Evolutionary conservation across 2,329 filamentous ascomycete species (phyloP).

Genomic region (Microdochium paspali): DNA sequence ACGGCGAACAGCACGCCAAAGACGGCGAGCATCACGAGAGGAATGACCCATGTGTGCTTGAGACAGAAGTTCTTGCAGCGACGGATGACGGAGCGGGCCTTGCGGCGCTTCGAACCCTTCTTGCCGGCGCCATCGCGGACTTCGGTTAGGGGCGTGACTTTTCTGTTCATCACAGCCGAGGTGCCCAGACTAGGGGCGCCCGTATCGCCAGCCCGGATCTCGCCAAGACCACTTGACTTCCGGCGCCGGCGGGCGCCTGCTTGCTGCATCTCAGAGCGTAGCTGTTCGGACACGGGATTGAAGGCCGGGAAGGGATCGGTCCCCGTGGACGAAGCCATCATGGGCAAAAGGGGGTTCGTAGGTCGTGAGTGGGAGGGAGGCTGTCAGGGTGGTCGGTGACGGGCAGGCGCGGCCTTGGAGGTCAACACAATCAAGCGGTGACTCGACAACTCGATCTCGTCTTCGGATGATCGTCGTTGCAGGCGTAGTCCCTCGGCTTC

Average conservation of each 20-base stretch:
- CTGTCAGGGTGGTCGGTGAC: too few species aligned
- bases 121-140: constrained; percentile 7
- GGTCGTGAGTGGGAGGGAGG: neutral
- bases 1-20: constrained; percentile 61
- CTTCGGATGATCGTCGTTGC: too few species aligned
- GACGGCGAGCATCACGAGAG: constrained; percentile 56
- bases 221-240: constrained; percentile 46
- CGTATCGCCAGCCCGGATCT: constrained; percentile 45
- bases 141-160: constrained; percentile 26
- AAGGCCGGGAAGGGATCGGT: constrained; percentile 49
- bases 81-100: constrained; percentile 42
- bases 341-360: constrained; percentile 4
- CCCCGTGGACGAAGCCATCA: constrained; percentile 25
- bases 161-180: constrained; percentile 23
- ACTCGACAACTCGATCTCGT: too few species aligned
- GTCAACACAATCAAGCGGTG: too few species aligned
- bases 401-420: too few species aligned
- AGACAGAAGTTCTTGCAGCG: constrained; percentile 40
- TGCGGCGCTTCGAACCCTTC: constrained; percentile 42
- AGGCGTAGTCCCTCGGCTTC: too few species aligned
- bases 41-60: constrained; percentile 54
- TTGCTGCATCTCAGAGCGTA: constrained; percentile 27
- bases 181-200: constrained; percentile 45
- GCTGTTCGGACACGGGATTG: constrained; percentile 39
- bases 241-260: constrained; percentile 35